Percentiles rank a stretch among this genome's conserved stretches.
phyloP scores from a whole-genome alignment of 2,329 filamentous ascomycete species.

The Exophiala mesophila region DNA sequence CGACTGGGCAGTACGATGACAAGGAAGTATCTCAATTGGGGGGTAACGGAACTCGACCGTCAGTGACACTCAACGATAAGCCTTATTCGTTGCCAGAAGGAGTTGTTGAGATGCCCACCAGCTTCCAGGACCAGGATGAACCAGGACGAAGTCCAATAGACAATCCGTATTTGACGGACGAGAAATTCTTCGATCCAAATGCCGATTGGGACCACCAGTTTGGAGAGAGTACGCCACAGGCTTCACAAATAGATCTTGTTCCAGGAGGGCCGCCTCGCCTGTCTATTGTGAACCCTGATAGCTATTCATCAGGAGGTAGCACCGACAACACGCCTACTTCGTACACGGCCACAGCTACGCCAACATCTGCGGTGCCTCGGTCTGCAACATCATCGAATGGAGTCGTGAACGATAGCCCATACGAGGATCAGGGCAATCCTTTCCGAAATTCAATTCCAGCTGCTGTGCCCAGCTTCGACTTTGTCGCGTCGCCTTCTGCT shows the following conservation, averaged over 20 bases:
- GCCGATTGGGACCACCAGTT: slow-evolving; percentile 18
- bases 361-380: slow-evolving; percentile 20
- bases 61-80: slow-evolving; percentile 24
- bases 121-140: slow-evolving; percentile 15
- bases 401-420: slow-evolving; percentile 16
- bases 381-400: slow-evolving; percentile 7
- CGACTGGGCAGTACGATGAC: slow-evolving; percentile 17
- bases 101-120: slow-evolving; percentile 21
- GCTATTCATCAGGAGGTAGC: slow-evolving; percentile 18
- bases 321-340: slow-evolving; percentile 26
- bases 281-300: slow-evolving; percentile 25
- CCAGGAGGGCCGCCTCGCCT: slow-evolving; percentile 20
- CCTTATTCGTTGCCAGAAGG: slow-evolving; percentile 24
- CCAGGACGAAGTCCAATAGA: background rate
- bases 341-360: slow-evolving; percentile 22
- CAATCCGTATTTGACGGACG: slow-evolving; percentile 24
- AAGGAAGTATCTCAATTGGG: background rate
- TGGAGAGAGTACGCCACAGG: slow-evolving; percentile 13
- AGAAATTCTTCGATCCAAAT: slow-evolving; percentile 27
- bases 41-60: slow-evolving; percentile 7
- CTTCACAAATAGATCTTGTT: slow-evolving; percentile 12
- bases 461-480: slow-evolving; percentile 23
- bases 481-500: slow-evolving; percentile 14
- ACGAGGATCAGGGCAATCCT: slow-evolving; percentile 25
- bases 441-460: slow-evolving; percentile 25